Percentiles rank a stretch among this genome's conserved stretches.
Conservation (phyloP, 306 rosid genomes). For the Neltuma alba region DNA sequence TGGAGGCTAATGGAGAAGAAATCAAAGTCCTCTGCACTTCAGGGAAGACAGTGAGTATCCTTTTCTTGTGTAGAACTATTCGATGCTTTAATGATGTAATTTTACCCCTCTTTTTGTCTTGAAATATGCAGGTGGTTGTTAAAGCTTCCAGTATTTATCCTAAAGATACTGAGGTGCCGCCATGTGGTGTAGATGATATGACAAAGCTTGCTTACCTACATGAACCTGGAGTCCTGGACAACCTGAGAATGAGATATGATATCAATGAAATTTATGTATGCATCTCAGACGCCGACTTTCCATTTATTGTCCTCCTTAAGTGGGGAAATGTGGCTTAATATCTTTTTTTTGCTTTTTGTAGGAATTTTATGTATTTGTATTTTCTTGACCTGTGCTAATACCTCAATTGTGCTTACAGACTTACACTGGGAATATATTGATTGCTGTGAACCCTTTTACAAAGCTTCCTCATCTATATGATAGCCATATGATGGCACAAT, state of each 20-base stretch:
- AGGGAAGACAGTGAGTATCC: constrained; percentile 79
- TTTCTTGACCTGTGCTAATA: constrained; percentile 35
- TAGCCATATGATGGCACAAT: constrained; percentile 99
- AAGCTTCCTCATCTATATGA: constrained; percentile 95
- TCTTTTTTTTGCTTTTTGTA: neutral
- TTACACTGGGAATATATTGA: constrained; percentile 95
- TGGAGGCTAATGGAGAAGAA: constrained; percentile 71
- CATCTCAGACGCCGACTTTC: constrained; percentile 32
- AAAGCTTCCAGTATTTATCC: constrained; percentile 79
- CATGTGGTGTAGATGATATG: constrained; percentile 99
- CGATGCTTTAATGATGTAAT: constrained; percentile 26
- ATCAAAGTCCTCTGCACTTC: constrained; percentile 88
- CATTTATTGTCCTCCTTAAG: constrained; percentile 13
- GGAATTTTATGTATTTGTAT: constrained; percentile 20
- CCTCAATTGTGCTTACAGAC: constrained; percentile 63
- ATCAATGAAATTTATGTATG: constrained; percentile 97
- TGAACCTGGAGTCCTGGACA: constrained; percentile 96
- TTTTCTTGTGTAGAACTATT: constrained; percentile 9
- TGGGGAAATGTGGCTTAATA: neutral
- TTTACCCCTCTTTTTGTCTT: constrained; percentile 30
- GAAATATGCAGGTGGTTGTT: constrained; percentile 71
- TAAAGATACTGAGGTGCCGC: constrained; percentile 96
- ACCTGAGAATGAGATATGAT: constrained; percentile 93
- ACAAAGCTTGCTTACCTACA: constrained; percentile 97
- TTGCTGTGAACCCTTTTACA: constrained; percentile 96